phyloP scores from a whole-genome alignment of 2,329 filamentous ascomycete genomes.

The Botryotinia globosa region DNA sequence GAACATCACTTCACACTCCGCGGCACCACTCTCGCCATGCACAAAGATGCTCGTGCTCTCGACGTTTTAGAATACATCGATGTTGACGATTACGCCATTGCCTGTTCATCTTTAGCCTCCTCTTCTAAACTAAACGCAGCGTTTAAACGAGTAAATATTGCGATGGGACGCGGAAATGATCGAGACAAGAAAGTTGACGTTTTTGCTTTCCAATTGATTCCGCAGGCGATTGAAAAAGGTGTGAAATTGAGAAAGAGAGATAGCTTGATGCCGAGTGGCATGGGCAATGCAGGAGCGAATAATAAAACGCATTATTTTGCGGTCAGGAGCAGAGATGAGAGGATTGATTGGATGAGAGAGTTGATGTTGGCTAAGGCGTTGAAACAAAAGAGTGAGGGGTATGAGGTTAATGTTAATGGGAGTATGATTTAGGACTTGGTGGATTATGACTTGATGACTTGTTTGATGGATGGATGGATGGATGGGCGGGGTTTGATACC shows the following conservation, averaged over 20 bases:
- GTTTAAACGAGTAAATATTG: conserved; percentile 74
- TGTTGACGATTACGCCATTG: conserved; percentile 85
- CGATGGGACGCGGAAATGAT: conserved; percentile 46
- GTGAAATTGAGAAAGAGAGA: conserved; percentile 49
- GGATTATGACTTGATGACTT: neutral
- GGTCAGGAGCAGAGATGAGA: conserved; percentile 79
- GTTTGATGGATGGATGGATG: neutral
- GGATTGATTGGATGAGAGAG: conserved; percentile 97
- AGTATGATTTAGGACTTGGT: conserved; percentile 58
- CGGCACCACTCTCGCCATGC: conserved; percentile 71
- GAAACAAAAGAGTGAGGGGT: conserved; percentile 79
- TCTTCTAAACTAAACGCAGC: conserved; percentile 78
- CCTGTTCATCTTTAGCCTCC: conserved; percentile 73
- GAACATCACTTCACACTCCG: conserved; percentile 87
- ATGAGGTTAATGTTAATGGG: conserved; percentile 78
- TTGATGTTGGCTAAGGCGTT: conserved; percentile 86
- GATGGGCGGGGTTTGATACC: conserved; percentile 13
- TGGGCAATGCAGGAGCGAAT: conserved; percentile 43
- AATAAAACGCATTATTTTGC: conserved; percentile 93
- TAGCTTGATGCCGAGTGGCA: conserved; percentile 33
- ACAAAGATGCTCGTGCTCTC: conserved; percentile 56
- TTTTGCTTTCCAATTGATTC: conserved; percentile 84
- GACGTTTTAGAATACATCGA: conserved; percentile 73
- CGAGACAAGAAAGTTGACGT: conserved; percentile 57
- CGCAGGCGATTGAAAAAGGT: conserved; percentile 46